Evolutionary conservation across 495 filamentous ascomycete genomes (phyloP).

Genomic region (Baudoinia panamericana): DNA sequence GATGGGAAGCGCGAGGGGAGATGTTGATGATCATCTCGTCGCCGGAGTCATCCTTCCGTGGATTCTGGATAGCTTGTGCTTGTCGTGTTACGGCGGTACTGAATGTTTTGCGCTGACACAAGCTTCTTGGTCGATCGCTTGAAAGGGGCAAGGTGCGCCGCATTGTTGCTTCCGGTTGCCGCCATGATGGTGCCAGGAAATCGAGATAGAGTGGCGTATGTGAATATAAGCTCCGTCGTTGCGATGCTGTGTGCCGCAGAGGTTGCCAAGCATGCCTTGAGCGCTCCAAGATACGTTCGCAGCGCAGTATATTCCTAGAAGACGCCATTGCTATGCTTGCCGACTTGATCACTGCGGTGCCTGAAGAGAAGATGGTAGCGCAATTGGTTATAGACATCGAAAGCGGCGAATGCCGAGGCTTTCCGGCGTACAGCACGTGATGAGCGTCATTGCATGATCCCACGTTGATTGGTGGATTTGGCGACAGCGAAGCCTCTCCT

Average conservation of each 20-base stretch:
- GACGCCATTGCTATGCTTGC: neutral
- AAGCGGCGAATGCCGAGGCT: too few species aligned
- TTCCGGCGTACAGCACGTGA: too few species aligned
- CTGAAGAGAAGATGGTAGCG: too few species aligned
- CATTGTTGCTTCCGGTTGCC: neutral
- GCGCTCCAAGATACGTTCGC: neutral
- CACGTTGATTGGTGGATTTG: too few species aligned
- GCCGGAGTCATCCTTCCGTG: conserved; percentile 61
- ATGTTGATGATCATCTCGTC: conserved; percentile 68
- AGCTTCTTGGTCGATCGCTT: neutral
- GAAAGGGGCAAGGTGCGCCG: neutral
- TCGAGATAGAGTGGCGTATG: conserved; percentile 22
- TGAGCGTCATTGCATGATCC: too few species aligned
- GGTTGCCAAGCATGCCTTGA: neutral
- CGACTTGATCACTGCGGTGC: too few species aligned
- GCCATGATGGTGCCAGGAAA: conserved; percentile 26
- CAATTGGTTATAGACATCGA: too few species aligned
- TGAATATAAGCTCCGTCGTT: conserved; percentile 4
- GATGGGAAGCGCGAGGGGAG: conserved; percentile 63
- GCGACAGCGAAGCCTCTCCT: too few species aligned
- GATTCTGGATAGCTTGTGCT: conserved; percentile 40
- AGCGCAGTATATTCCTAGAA: neutral
- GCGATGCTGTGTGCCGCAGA: neutral
- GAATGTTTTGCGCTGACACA: neutral
- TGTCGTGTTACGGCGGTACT: neutral